These are phyloP conservation scores for Trifolium fragiferum DNA, from an alignment of 306 rosid species.

Conservation along the genomic window DNA sequence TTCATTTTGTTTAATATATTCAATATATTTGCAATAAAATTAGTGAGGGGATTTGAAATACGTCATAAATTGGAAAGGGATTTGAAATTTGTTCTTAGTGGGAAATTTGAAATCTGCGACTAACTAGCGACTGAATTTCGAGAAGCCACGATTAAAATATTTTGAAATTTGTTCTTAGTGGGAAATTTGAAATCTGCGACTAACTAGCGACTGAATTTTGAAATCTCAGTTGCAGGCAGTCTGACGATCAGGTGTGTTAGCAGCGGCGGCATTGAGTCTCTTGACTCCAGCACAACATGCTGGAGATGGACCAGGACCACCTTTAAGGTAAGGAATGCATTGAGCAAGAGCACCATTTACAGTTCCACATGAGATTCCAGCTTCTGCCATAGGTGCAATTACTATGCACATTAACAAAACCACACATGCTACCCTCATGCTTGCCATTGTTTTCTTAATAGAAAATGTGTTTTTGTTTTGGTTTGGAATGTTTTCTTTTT, in stretches of 20 bases:
- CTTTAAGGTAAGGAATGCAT: conserved; percentile 4
- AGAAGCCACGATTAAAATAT: no score
- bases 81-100: no score
- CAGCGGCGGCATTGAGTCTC: conserved; percentile 17
- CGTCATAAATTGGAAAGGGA: no score
- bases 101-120: no score
- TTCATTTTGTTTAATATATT: no score
- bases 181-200: no score
- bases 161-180: no score
- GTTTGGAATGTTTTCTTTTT: not conserved
- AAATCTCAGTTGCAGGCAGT: conserved; percentile 35
- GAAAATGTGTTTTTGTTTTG: not conserved
- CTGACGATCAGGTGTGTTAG: conserved; percentile 53
- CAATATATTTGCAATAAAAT: no score
- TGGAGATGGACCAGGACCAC: not conserved
- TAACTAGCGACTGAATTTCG: no score
- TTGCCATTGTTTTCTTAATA: conserved; percentile 21
- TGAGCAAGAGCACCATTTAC: conserved; percentile 15
- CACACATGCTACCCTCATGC: conserved; percentile 43
- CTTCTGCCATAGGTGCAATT: conserved; percentile 43
- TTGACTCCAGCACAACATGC: conserved; percentile 44
- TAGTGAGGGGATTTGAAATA: no score
- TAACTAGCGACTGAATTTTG: no score
- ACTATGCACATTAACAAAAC: conserved; percentile 36
- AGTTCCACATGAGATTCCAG: conserved; percentile 50